Percentiles rank a stretch among this genome's conserved stretches.
Conservation (phyloP, 768 basidiomycete genomes). For the Tylopilus subfusipes region DNA sequence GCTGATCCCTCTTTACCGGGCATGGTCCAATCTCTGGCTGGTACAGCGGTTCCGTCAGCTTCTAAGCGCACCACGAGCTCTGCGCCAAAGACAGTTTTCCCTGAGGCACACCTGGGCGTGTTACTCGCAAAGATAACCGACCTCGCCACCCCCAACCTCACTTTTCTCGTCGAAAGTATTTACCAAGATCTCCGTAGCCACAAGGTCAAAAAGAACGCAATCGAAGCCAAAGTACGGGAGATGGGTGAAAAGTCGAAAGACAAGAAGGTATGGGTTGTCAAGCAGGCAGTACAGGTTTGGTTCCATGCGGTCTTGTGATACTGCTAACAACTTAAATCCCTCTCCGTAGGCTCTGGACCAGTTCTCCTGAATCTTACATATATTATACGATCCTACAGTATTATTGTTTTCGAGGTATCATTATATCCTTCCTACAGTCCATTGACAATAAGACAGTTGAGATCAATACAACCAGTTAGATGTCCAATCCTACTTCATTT, state of each 20-base stretch:
- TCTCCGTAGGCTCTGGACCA: conserved; percentile 10
- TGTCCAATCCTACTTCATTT: not conserved
- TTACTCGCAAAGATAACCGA: conserved; percentile 62
- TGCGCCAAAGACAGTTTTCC: conserved; percentile 59
- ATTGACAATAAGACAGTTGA: not conserved
- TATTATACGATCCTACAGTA: conserved; percentile 1
- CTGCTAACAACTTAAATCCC: not conserved
- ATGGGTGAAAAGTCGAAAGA: conserved; percentile 72
- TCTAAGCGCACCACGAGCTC: conserved; percentile 26
- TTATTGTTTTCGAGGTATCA: conserved; percentile 1
- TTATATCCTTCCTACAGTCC: conserved; percentile 7
- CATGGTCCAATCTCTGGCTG: conserved; percentile 25
- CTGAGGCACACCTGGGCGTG: conserved; percentile 56
- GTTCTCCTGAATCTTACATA: conserved; percentile 2
- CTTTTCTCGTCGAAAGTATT: conserved; percentile 67
- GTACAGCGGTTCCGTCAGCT: conserved; percentile 16
- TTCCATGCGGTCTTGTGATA: not conserved
- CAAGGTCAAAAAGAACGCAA: conserved; percentile 79
- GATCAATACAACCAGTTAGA: not conserved
- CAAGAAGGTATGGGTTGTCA: conserved; percentile 73
- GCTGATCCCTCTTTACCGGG: conserved; percentile 38
- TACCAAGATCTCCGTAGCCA: conserved; percentile 64
- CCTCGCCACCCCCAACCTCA: conserved; percentile 59
- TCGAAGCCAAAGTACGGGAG: conserved; percentile 78
- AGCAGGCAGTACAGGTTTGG: conserved; percentile 24